Base-by-base conservation (phyloP, 1,284 basidiomycete species). In the Thecaphora frezii region DNA sequence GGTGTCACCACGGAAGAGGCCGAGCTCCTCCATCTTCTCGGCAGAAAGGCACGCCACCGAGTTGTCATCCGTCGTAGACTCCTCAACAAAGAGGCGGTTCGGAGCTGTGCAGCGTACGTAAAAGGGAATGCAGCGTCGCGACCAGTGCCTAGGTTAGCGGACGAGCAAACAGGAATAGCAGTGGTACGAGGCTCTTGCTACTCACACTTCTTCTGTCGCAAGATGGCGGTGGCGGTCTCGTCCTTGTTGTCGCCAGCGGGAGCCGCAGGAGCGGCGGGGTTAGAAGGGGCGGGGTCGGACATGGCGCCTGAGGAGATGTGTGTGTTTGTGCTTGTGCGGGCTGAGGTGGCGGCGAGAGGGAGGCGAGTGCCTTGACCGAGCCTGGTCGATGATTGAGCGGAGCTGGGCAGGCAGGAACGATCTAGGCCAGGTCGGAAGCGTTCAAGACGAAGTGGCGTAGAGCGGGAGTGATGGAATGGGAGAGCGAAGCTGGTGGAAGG, bases 21-120 rank as follows among this genome's bases (percentile, higher is more conserved):
- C 87, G 44, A 99, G 86, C 21, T 85, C 82, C 81, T 98, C 96
- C 94, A 98, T 97, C 46, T 96, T 98, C 38, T 88, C 88, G 48
- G 94, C 92, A 82, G 94, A 91, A 42, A 98, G 84, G 39, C 91
- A 93, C 46, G 93, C 93, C 66, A 97, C 93, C 87, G 79, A 81
- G 67, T 79, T 79, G 58, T 79, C 78, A 47, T 79, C 78, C 5
- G 77, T 77, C 23, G 73, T 77, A 16, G 78, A 59, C 55, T 79
- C 78, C 22, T 79, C 78, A n/a, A 79, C 75, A 36, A 77, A 78
- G 16, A 77, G 58, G 5, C 71, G 65, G 57, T 77, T 77, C 2
- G 74, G 69, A 1, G 63, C 69, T 71, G 52, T n/a, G 13, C 33
- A 18, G 21, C 9, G 39, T 37, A n/a, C 30, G 24, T 28, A 2